Conservation (phyloP, 2,329 filamentous ascomycete genomes). For the Berkeleyomyces basicola region DNA sequence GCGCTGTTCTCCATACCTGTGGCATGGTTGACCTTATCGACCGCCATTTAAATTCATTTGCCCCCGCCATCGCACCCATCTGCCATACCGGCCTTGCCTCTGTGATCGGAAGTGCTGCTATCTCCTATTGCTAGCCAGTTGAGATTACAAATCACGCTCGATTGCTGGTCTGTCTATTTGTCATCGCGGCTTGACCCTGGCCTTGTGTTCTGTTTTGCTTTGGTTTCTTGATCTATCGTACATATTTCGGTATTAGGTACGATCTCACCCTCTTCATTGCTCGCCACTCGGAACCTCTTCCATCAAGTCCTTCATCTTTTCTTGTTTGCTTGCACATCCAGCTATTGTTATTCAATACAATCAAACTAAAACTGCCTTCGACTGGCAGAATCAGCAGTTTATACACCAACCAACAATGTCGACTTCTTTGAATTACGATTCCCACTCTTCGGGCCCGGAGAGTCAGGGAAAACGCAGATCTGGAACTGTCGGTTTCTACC, state of each 20-base stretch:
- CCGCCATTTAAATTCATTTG: conserved; percentile 10
- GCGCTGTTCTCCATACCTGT: no score
- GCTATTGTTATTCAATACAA: no score
- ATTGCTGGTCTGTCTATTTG: neutral
- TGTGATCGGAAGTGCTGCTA: neutral
- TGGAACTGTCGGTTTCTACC: conserved; percentile 24
- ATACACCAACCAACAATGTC: neutral
- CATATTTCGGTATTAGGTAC: no score
- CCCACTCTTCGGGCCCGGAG: neutral
- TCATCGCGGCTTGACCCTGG: neutral
- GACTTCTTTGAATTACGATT: neutral
- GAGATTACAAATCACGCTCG: neutral
- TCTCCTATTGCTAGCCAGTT: neutral
- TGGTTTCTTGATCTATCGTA: no score
- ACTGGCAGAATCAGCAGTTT: neutral
- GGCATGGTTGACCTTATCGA: no score
- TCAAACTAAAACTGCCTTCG: no score
- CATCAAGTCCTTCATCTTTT: no score
- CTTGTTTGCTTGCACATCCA: no score
- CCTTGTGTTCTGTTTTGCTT: neutral
- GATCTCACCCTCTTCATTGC: no score
- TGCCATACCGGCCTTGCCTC: no score
- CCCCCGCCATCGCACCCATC: conserved; percentile 6
- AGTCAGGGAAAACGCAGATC: neutral
- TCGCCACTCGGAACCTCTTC: no score